phyloP scores from a whole-genome alignment of 2,329 filamentous ascomycete species.

The Aaosphaeria pasadenensis region DNA sequence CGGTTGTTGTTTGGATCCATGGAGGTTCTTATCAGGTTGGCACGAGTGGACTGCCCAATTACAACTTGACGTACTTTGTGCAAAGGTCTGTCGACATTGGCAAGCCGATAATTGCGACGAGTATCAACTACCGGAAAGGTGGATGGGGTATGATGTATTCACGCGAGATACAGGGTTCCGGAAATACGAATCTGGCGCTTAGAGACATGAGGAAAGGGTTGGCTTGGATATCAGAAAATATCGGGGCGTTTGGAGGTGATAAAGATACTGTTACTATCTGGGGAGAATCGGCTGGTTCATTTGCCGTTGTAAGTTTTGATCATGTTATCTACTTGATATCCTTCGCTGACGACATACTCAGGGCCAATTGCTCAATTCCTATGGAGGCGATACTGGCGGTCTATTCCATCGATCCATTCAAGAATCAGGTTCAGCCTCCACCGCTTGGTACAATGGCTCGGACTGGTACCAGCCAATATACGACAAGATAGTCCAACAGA shows the following conservation, averaged over 20 bases:
- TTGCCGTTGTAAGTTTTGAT: constrained; percentile 18
- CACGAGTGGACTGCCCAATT: constrained; percentile 46
- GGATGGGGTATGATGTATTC: constrained; percentile 68
- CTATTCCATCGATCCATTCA: constrained; percentile 38
- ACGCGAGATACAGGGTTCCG: constrained; percentile 44
- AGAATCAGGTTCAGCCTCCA: constrained; percentile 36
- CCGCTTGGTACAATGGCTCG: constrained; percentile 37
- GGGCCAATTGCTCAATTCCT: constrained; percentile 34
- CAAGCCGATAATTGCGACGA: constrained; percentile 33
- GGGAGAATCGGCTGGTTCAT: constrained; percentile 46
- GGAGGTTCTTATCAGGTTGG: constrained; percentile 46
- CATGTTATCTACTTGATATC: not conserved
- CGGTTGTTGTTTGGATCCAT: constrained; percentile 62
- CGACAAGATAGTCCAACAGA: constrained; percentile 38
- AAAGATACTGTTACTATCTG: constrained; percentile 45
- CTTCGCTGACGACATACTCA: not conserved
- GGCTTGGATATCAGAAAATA: constrained; percentile 46
- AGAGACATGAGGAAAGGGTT: constrained; percentile 47
- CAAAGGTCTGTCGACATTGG: constrained; percentile 40
- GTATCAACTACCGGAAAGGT: constrained; percentile 53
- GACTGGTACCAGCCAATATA: constrained; percentile 51
- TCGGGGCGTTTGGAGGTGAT: constrained; percentile 42
- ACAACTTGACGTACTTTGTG: constrained; percentile 62
- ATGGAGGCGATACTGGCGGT: constrained; percentile 31
- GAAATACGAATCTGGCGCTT: constrained; percentile 34